Conservation (phyloP, 176 grass and related monocot genomes). For the Poa pratensis region DNA sequence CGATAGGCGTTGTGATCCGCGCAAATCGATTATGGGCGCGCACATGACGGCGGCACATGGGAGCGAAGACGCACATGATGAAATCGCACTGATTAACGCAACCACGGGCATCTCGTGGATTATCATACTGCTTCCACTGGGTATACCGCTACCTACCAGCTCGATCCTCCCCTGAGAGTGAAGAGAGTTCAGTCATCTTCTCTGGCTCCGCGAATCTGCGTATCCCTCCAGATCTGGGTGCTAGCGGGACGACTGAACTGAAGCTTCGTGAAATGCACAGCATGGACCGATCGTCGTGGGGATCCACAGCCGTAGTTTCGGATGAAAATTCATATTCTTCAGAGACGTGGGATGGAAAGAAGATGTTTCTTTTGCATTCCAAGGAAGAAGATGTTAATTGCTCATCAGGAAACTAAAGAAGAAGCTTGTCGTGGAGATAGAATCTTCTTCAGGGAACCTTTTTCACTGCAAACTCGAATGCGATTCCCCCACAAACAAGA, state of each 20-base stretch:
- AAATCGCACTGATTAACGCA: slow-evolving; percentile 41
- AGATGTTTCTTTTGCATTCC: background rate
- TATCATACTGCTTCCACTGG: background rate
- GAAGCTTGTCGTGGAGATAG: background rate
- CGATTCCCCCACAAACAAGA: slow-evolving; percentile 28
- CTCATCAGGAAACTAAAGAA: background rate
- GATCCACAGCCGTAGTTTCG: background rate
- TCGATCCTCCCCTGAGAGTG: background rate
- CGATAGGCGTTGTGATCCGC: background rate
- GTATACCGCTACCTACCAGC: background rate
- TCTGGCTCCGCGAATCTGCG: background rate
- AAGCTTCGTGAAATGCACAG: background rate
- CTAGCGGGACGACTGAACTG: background rate
- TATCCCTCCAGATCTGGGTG: slow-evolving; percentile 9
- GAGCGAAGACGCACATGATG: slow-evolving; percentile 42
- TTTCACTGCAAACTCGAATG: slow-evolving; percentile 40
- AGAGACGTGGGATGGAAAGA: background rate
- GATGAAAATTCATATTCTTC: background rate
- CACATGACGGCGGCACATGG: slow-evolving; percentile 40
- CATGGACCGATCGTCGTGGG: background rate
- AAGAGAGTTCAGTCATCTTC: background rate
- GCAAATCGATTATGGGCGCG: slow-evolving; percentile 18
- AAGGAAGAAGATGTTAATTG: background rate
- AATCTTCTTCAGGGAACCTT: slow-evolving; percentile 3
- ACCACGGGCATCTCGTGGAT: background rate